A percentile compares a stretch with the other conserved stretches of the same genome.
Evolutionary conservation across 139 green algal genomes (phyloP).

Genomic region (Coelastrella sp.): DNA sequence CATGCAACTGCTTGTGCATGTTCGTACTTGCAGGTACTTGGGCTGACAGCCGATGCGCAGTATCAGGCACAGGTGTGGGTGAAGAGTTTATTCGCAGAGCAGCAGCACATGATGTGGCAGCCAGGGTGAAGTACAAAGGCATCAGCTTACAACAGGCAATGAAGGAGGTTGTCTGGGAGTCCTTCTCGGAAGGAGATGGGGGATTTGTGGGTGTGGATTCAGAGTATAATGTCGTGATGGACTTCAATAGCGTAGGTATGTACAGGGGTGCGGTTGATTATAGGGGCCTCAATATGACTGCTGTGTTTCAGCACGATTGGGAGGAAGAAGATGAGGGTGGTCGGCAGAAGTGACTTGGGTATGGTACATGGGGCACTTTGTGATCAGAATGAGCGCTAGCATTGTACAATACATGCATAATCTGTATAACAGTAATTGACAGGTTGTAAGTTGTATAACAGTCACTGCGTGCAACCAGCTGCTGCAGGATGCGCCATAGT

Average conservation of each 20-base stretch:
- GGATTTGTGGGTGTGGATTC: conserved; percentile 53
- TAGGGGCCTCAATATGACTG: not conserved
- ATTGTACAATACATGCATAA: no score
- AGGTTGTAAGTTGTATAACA: no score
- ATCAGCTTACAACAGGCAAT: conserved; percentile 33
- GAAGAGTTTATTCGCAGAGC: conserved; percentile 55
- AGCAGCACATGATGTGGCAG: conserved; percentile 48
- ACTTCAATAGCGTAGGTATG: conserved; percentile 50
- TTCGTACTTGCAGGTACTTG: conserved; percentile 49
- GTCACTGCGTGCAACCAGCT: no score
- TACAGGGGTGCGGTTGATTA: conserved; percentile 2
- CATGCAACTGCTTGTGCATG: not conserved
- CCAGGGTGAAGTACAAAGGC: conserved; percentile 43
- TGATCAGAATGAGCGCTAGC: no score
- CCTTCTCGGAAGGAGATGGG: conserved; percentile 46
- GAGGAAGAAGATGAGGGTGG: not conserved
- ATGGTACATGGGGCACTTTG: no score
- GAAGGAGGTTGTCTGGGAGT: conserved; percentile 33
- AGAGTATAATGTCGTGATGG: conserved; percentile 41
- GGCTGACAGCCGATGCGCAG: conserved; percentile 21
- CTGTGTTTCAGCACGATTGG: not conserved
- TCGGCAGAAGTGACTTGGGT: no score
- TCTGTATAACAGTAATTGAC: no score
- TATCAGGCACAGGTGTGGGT: conserved; percentile 54
- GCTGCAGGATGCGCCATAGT: no score